A percentile compares a stretch with the other conserved stretches of the same genome.
Conservation (phyloP, 2,329 filamentous ascomycete species). For the Teratosphaeria nubilosa region DNA sequence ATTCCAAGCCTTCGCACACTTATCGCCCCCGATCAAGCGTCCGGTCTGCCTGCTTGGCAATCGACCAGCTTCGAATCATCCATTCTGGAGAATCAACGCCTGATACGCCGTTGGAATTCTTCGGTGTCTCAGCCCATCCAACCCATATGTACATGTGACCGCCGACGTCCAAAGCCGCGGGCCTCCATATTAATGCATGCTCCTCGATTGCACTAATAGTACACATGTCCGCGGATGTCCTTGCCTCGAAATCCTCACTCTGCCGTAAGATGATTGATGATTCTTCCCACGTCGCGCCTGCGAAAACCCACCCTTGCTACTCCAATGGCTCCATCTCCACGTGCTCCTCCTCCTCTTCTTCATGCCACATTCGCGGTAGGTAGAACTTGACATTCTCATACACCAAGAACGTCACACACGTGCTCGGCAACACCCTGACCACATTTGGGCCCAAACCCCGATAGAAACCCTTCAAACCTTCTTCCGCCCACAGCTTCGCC, state of each 20-base stretch:
- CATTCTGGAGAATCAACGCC: neutral
- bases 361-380: constrained; percentile 30
- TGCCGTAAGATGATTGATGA: neutral
- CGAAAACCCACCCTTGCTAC: neutral
- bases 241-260: neutral
- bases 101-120: neutral
- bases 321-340: neutral
- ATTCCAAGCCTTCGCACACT: no score
- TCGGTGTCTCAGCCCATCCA: no score
- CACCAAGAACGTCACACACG: constrained; percentile 92
- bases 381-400: constrained; percentile 87
- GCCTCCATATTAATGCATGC: neutral
- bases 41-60: no score
- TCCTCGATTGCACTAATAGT: neutral
- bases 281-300: neutral
- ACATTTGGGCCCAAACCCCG: constrained; percentile 81
- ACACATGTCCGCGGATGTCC: neutral
- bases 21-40: no score
- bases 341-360: neutral
- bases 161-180: neutral
- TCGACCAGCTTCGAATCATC: no score
- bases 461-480: constrained; percentile 79
- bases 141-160: neutral
- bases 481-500: constrained; percentile 62
- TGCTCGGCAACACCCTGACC: constrained; percentile 84